phyloP scores from a whole-genome alignment of 371 early-diverging fungal genomes.

The Mortierella sp. region DNA sequence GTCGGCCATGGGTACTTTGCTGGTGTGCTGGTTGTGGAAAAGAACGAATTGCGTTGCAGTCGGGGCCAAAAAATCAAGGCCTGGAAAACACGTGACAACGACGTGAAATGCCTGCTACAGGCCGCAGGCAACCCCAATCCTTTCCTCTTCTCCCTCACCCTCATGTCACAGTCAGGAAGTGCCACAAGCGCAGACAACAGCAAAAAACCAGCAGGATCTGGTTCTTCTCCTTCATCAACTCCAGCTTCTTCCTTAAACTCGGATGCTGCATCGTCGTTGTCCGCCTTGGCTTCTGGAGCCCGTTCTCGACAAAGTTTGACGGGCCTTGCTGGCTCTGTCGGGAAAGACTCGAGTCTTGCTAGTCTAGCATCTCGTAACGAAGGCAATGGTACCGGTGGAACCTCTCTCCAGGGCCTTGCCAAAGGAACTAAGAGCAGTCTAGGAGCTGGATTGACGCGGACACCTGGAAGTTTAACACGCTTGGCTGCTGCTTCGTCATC shows the following conservation, averaged over 20 bases:
- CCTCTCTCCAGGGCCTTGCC: slow-evolving; percentile 12
- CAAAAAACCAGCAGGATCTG: not conserved
- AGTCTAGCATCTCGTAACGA: slow-evolving; percentile 1
- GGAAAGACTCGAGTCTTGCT: not conserved
- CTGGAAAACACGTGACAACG: no score
- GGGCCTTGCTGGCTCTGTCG: not conserved
- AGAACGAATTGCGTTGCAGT: no score
- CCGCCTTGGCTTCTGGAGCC: slow-evolving; percentile 6
- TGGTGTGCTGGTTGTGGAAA: no score
- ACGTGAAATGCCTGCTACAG: no score
- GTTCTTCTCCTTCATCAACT: not conserved
- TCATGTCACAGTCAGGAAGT: no score
- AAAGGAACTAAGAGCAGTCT: not conserved
- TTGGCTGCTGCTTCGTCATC: slow-evolving; percentile 4
- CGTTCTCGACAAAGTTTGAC: slow-evolving; percentile 11
- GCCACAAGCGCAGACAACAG: slow-evolving; percentile 3
- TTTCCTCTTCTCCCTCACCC: no score
- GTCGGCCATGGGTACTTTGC: not conserved
- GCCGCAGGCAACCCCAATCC: no score
- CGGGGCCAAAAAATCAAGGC: no score
- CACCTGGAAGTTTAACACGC: slow-evolving; percentile 12
- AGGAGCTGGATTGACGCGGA: slow-evolving; percentile 3
- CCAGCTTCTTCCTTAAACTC: not conserved
- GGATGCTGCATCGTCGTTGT: slow-evolving; percentile 2
- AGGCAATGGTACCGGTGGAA: not conserved